Conservation (phyloP, 208 protist species). For the Trypanosoma avium region DNA sequence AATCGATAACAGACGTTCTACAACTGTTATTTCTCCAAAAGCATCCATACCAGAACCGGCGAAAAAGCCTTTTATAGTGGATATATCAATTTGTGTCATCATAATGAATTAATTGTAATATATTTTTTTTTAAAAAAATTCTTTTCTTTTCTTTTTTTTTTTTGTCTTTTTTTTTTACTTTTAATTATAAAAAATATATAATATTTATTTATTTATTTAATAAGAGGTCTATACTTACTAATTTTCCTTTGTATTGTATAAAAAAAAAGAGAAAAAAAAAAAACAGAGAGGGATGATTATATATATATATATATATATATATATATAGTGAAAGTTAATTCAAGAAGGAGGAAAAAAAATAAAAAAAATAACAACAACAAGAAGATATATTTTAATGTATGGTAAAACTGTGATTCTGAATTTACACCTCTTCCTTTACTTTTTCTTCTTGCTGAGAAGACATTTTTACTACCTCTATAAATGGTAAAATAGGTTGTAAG, state of each 20-base stretch:
- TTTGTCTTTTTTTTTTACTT: conserved; percentile 10
- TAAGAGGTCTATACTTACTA: no score
- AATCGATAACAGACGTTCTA: conserved; percentile 66
- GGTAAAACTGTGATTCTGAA: background rate
- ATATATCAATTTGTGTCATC: conserved; percentile 17
- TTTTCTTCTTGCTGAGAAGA: conserved; percentile 6
- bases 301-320: conserved; percentile 5
- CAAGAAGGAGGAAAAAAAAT: background rate
- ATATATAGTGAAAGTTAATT: background rate
- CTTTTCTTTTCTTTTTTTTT: background rate
- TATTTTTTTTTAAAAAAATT: background rate
- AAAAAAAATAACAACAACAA: conserved; percentile 21
- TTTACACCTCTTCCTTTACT: conserved; percentile 13
- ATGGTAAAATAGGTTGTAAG: conserved; percentile 24
- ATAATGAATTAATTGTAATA: background rate
- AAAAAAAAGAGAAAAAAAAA: no score
- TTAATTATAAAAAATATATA: no score
- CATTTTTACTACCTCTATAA: conserved; percentile 17
- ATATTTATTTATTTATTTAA: no score
- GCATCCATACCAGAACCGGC: conserved; percentile 56
- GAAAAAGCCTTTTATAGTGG: conserved; percentile 58
- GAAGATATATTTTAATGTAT: background rate
- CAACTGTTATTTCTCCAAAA: conserved; percentile 43
- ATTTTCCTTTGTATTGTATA: no score
- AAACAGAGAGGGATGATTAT: no score